phyloP scores from a whole-genome alignment of 345 rosid genomes.

The Eucalyptus sp. region DNA sequence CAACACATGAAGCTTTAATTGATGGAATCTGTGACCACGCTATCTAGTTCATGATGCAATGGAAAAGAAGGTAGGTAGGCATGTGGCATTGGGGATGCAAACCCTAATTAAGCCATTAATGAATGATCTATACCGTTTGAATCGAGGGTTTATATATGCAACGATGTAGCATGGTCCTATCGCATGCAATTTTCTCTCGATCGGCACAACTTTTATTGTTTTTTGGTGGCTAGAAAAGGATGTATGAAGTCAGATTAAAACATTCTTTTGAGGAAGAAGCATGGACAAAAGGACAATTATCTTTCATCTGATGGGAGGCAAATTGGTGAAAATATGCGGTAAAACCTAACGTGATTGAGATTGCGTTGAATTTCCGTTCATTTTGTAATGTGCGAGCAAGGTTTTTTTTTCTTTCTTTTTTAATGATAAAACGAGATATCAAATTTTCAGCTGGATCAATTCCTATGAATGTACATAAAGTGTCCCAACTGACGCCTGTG shows the following conservation, averaged over 20 bases:
- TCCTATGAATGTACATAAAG: not conserved
- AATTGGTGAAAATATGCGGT: not conserved
- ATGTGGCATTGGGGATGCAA: not conserved
- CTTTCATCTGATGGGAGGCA: not conserved
- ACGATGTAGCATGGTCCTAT: not conserved
- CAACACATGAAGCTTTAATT: not conserved
- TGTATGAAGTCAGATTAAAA: not conserved
- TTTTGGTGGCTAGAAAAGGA: not conserved
- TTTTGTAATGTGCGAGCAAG: not conserved
- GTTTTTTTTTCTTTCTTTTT: not conserved
- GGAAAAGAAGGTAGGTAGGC: not conserved
- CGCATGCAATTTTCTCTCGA: not conserved
- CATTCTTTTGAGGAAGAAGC: not conserved
- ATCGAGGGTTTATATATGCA: not conserved
- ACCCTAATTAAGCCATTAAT: not conserved
- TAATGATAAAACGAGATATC: not conserved
- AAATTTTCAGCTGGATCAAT: not conserved
- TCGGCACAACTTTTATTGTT: not conserved
- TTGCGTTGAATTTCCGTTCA: not conserved
- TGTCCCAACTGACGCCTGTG: not conserved
- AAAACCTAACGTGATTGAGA: not conserved
- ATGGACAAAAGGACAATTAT: not conserved
- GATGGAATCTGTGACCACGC: not conserved
- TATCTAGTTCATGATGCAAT: not conserved
- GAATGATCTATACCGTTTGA: not conserved